Evolutionary conservation across 2,329 filamentous ascomycete genomes (phyloP).

Genomic region (Drechslera avenae): DNA sequence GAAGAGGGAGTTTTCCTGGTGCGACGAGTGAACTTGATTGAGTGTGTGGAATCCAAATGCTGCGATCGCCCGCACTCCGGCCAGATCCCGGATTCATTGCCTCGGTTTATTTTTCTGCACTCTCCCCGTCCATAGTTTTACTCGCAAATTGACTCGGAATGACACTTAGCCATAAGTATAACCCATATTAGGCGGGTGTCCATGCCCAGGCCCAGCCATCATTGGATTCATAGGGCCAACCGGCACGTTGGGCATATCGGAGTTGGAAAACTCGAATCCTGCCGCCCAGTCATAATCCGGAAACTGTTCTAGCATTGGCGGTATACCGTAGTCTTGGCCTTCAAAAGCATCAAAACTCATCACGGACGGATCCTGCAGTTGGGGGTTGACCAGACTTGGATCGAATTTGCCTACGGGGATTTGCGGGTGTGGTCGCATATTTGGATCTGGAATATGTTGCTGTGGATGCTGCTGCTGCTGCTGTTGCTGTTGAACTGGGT

Average conservation of each 20-base stretch:
- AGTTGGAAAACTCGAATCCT: conserved; percentile 42
- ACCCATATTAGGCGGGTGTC: conserved; percentile 28
- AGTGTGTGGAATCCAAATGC: conserved; percentile 3
- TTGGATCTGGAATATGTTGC: conserved; percentile 24
- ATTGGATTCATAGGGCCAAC: conserved; percentile 26
- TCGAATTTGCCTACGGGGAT: conserved; percentile 35
- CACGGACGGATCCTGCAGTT: conserved; percentile 26
- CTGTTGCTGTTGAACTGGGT: conserved; percentile 3
- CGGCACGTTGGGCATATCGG: conserved; percentile 33
- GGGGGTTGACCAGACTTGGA: conserved; percentile 29
- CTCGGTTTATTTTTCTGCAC: not conserved
- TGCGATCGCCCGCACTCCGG: not conserved
- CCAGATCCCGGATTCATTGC: not conserved
- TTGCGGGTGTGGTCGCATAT: conserved; percentile 25
- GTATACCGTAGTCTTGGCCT: conserved; percentile 35
- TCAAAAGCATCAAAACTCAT: conserved; percentile 39
- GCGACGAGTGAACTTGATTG: not conserved
- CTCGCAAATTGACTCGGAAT: not conserved
- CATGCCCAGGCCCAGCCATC: conserved; percentile 18
- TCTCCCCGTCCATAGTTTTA: not conserved
- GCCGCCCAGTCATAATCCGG: conserved; percentile 48
- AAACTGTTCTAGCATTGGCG: conserved; percentile 44
- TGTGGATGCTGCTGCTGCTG: conserved; percentile 3
- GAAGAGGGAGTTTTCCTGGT: not conserved
- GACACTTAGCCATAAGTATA: conserved; percentile 33